Percentiles rank a stretch among this genome's conserved stretches.
Conservation (phyloP, 1,139 yeast species). For the Hansenula lynferdii region DNA sequence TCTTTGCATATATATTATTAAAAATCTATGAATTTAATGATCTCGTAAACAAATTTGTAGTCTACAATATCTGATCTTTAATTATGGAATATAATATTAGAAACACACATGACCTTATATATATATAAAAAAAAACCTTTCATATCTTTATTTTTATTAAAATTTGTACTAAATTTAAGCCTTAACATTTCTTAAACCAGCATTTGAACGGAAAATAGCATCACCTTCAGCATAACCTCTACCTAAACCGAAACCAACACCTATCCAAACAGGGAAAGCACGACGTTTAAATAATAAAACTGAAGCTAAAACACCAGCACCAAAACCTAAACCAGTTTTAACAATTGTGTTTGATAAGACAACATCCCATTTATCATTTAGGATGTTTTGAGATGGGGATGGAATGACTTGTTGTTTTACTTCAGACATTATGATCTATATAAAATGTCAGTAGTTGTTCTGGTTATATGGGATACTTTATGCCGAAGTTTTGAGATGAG, state of each 20-base stretch:
- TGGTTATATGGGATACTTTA: neutral
- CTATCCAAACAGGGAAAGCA: constrained; percentile 96
- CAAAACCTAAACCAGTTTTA: constrained; percentile 96
- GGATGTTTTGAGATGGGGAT: constrained; percentile 61
- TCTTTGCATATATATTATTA: no score
- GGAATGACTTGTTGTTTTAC: constrained; percentile 24
- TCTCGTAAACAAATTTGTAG: no score
- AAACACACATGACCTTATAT: neutral
- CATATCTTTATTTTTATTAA: constrained; percentile 1
- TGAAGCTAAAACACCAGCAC: constrained; percentile 94
- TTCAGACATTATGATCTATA: constrained; percentile 24
- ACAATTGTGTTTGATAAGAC: constrained; percentile 92
- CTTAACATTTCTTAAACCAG: constrained; percentile 69
- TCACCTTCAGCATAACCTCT: constrained; percentile 98
- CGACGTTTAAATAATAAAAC: constrained; percentile 89
- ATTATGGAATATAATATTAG: neutral
- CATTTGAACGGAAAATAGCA: constrained; percentile 82
- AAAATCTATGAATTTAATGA: no score
- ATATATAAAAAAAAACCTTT: neutral
- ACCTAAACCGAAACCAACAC: constrained; percentile 94
- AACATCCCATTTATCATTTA: constrained; percentile 94
- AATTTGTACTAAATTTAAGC: constrained; percentile 33
- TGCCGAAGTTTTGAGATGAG: no score
- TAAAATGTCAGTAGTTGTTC: neutral
- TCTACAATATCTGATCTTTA: neutral